Percentiles rank a stretch among this genome's conserved stretches.
phyloP scores from a whole-genome alignment of 352 stramenopile genomes.

The Pythium apleroticum region DNA sequence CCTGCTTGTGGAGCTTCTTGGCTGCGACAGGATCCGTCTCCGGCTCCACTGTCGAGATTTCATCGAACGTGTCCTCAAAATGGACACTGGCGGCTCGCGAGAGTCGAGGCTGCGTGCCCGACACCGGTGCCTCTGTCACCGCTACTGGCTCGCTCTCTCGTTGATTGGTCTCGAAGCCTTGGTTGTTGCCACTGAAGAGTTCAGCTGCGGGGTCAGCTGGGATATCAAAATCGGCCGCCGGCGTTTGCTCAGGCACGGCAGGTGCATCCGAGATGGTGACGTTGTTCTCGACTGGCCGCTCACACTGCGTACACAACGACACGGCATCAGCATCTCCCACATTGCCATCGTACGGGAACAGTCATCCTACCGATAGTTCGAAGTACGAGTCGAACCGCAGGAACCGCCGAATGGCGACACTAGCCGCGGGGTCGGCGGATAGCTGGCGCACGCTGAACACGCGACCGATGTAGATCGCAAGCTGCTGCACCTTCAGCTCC shows the following conservation, averaged over 20 bases:
- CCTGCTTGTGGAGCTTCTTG: conserved; percentile 74
- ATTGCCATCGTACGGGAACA: neutral
- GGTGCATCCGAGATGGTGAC: neutral
- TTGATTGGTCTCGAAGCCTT: neutral
- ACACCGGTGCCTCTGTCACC: neutral
- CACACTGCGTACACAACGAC: conserved; percentile 6
- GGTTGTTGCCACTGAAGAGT: neutral
- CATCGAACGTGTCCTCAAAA: conserved; percentile 54
- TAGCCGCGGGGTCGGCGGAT: conserved; percentile 20
- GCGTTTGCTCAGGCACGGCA: neutral
- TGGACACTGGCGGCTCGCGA: conserved; percentile 12
- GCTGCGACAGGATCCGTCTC: conserved; percentile 56
- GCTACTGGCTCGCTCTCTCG: neutral
- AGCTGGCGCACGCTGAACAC: conserved; percentile 14
- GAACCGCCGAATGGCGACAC: conserved; percentile 38
- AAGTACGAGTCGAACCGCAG: conserved; percentile 72
- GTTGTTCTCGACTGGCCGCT: conserved; percentile 17
- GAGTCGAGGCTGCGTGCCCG: conserved; percentile 14
- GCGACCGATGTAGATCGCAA: conserved; percentile 69
- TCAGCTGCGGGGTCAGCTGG: neutral
- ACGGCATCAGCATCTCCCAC: neutral
- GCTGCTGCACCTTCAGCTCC: conserved; percentile 68
- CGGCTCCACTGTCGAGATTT: conserved; percentile 50
- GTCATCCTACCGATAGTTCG: conserved; percentile 50
- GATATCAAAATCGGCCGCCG: neutral